A percentile compares a stretch with the other conserved stretches of the same genome.
Evolutionary conservation across 805 yeast genomes (phyloP).

Genomic region (Yamadazyma sp.): DNA sequence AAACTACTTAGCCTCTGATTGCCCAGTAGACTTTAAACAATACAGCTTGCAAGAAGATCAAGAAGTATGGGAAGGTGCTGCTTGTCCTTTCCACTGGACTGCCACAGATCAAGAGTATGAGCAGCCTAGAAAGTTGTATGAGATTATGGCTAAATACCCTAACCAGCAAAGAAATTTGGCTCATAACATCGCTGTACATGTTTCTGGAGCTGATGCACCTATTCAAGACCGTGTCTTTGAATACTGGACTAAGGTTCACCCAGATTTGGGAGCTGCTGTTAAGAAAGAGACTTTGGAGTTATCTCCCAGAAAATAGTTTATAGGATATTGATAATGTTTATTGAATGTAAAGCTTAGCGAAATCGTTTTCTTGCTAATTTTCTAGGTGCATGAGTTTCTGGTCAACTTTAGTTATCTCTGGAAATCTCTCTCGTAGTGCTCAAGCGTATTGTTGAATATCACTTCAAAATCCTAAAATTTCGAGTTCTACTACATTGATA

Average conservation of each 20-base stretch:
- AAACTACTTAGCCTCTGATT: slow-evolving; percentile 63
- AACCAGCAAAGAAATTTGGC: slow-evolving; percentile 85
- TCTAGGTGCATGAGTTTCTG: not conserved
- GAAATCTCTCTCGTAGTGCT: too few relatives aligned
- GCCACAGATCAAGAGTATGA: slow-evolving; percentile 63
- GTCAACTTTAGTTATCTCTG: too few relatives aligned
- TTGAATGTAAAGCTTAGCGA: slow-evolving; percentile 20
- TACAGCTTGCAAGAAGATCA: slow-evolving; percentile 60
- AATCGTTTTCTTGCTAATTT: not conserved
- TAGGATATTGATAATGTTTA: too few relatives aligned
- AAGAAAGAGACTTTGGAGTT: slow-evolving; percentile 59
- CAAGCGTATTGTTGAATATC: too few relatives aligned
- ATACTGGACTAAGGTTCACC: slow-evolving; percentile 71
- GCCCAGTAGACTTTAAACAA: slow-evolving; percentile 48
- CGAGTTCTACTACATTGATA: too few relatives aligned
- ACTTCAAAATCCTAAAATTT: too few relatives aligned
- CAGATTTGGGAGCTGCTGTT: slow-evolving; percentile 65
- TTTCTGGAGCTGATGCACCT: slow-evolving; percentile 61
- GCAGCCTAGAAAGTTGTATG: slow-evolving; percentile 78
- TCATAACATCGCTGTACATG: slow-evolving; percentile 81
- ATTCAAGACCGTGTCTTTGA: slow-evolving; percentile 79
- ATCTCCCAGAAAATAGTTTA: slow-evolving; percentile 52
- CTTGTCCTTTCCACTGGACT: slow-evolving; percentile 85
- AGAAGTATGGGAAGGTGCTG: slow-evolving; percentile 81
- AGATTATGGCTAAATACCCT: slow-evolving; percentile 71